Evolutionary conservation across 768 basidiomycete genomes (phyloP), one percentile per base, ranked within the genome.

Genomic region (Rhizopogon vulgaris): DNA sequence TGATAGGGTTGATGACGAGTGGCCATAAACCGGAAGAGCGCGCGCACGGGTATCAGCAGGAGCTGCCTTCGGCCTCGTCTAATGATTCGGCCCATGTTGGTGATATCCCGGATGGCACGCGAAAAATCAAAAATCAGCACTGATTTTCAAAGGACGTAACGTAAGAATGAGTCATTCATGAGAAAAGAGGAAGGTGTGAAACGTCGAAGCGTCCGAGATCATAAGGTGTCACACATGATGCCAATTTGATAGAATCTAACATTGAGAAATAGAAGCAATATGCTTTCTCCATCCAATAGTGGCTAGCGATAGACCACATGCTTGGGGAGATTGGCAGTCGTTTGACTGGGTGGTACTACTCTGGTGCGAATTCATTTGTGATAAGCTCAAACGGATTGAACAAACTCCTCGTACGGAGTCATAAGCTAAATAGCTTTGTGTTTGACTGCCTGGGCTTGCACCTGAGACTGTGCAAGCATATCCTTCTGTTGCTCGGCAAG

Each of bases 401-500:
- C 18, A 32, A 32, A 5, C 15, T 15, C 32, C 30, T 46, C 45
- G 30, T 46, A 46, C 30, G 14, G 30, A 32, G 18, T 30, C 9
- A 51, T 30, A 28, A 42, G 40, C 40, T 41, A 43, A 39, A 45
- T 40, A n/a, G 52, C 58, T 54, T 48, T 49, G 38, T 59, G 60
- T 28, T 65, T 64, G n/a, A 63, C 60, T 9, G 66, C 59, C 37
- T 65, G 57, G 11, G 72, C 66, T 57, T 76, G 77, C 15, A 47
- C 61, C 41, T 68, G 67, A 22, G 69, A 70, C 53, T 73, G 74
- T 5, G 78, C 78, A 28, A 90, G 76, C 49, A 85, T 71, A 38
- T 83, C 81, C 61, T 85, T 88, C 68, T 91, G 90, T 52, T 83
- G 81, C 54, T 87, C 88, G 8, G 82, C 87, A 48, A 94, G 78